phyloP scores from a whole-genome alignment of 805 yeast genomes.

The Tanozyma kutaoensis region DNA sequence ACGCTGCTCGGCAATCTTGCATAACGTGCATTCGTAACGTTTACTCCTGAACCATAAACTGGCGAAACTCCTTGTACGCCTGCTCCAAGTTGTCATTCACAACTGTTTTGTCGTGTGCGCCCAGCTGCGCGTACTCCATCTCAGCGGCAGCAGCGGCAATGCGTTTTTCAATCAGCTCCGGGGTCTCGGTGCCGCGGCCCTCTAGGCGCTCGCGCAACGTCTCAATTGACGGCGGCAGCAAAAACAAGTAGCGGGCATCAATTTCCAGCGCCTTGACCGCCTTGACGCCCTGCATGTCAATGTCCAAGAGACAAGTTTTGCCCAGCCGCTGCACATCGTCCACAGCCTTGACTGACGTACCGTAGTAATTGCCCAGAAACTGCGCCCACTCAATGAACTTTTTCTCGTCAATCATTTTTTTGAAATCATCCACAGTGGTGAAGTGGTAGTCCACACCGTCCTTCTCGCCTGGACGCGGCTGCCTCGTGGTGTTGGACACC shows the following conservation, averaged over 20 bases:
- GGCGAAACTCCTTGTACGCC: conserved; percentile 74
- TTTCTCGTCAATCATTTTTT: conserved; percentile 54
- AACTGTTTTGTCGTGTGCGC: conserved; percentile 82
- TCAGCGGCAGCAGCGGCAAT: conserved; percentile 80
- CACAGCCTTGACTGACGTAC: conserved; percentile 82
- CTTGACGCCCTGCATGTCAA: conserved; percentile 98
- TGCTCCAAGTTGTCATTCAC: conserved; percentile 86
- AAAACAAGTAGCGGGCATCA: conserved; percentile 74
- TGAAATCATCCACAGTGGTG: conserved; percentile 66
- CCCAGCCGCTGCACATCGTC: conserved; percentile 53
- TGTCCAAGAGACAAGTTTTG: conserved; percentile 81
- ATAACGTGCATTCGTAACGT: too few species aligned
- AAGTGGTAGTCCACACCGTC: conserved; percentile 88
- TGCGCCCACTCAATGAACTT: conserved; percentile 96
- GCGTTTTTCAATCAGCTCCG: conserved; percentile 74
- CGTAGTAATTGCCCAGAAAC: conserved; percentile 95
- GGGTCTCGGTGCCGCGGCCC: conserved; percentile 92
- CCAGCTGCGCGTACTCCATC: conserved; percentile 77
- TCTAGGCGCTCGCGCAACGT: conserved; percentile 60
- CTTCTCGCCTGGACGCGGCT: conserved; percentile 84
- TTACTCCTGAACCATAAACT: conserved; percentile 41
- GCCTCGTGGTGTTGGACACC: conserved; percentile 84
- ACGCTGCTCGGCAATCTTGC: too few species aligned
- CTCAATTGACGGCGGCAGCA: conserved; percentile 89
- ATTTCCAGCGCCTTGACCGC: conserved; percentile 73